A percentile compares a stretch with the other conserved stretches of the same genome.
Conservation (phyloP, 140 eudicot genomes). For the Artemisia princeps region DNA sequence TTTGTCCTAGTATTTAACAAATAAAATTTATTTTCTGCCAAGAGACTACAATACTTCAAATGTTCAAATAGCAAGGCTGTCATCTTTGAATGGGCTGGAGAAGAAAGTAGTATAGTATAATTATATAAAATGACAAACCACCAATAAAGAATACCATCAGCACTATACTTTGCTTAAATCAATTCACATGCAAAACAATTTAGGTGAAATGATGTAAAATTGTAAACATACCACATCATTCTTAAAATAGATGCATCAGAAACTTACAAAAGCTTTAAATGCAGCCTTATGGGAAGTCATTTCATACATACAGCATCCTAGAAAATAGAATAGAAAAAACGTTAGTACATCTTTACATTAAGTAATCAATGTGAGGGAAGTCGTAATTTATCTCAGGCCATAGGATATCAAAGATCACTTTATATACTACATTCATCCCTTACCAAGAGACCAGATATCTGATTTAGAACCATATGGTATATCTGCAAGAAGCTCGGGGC, state of each 20-base stretch:
- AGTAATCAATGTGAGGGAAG: conserved; percentile 11
- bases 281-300: conserved; percentile 91
- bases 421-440: conserved; percentile 21
- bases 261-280: conserved; percentile 93
- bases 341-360: conserved; percentile 18
- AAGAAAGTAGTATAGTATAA: not conserved
- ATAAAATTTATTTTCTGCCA: not conserved
- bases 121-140: not conserved
- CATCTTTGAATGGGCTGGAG: too few species aligned
- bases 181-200: conserved; percentile 4
- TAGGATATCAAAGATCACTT: conserved; percentile 5
- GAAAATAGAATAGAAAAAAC: conserved; percentile 13
- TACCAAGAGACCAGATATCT: conserved; percentile 96
- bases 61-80: too few species aligned
- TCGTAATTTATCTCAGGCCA: conserved; percentile 5
- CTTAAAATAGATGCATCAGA: not conserved
- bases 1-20: conserved; percentile 7
- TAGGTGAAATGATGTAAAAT: conserved; percentile 6
- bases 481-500: conserved; percentile 99
- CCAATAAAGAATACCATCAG: not conserved
- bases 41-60: too few species aligned
- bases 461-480: conserved; percentile 98
- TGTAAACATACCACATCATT: conserved; percentile 8
- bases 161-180: not conserved
- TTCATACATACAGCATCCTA: conserved; percentile 98